phyloP scores from a whole-genome alignment of 768 basidiomycete genomes.

The Collybia nuda region DNA sequence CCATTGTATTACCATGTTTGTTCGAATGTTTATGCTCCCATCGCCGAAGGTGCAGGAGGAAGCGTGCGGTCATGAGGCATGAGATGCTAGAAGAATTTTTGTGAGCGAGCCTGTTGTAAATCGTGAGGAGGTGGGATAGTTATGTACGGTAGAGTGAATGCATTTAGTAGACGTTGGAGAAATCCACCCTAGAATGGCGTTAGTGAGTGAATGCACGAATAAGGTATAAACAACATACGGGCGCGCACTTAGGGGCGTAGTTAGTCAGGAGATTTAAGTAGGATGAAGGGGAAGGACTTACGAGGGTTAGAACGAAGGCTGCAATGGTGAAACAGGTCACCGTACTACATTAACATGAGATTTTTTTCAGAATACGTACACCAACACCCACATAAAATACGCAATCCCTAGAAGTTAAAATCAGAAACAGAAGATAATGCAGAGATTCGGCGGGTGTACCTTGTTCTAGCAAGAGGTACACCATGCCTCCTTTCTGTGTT shows the following conservation, averaged over 20 bases:
- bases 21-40: conserved; percentile 7
- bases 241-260: conserved; percentile 20
- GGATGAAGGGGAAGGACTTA: conserved; percentile 14
- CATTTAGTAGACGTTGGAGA: conserved; percentile 25
- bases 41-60: conserved; percentile 7
- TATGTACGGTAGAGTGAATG: conserved; percentile 23
- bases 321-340: not conserved
- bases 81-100: conserved; percentile 1
- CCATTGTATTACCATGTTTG: not conserved
- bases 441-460: conserved; percentile 8
- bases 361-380: conserved; percentile 15
- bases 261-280: conserved; percentile 24
- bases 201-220: too few species aligned
- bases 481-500: conserved; percentile 14
- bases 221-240: conserved; percentile 8
- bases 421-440: too few species aligned
- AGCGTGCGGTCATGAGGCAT: conserved; percentile 8
- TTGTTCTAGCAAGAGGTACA: conserved; percentile 25
- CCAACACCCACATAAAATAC: not conserved
- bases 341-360: conserved; percentile 7
- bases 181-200: conserved; percentile 20
- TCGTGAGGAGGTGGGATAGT: conserved; percentile 1
- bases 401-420: too few species aligned
- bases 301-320: not conserved
- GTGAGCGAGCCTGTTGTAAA: not conserved